Base-by-base conservation (phyloP, 345 rosid species). In the Mallotus nudiflorus region DNA sequence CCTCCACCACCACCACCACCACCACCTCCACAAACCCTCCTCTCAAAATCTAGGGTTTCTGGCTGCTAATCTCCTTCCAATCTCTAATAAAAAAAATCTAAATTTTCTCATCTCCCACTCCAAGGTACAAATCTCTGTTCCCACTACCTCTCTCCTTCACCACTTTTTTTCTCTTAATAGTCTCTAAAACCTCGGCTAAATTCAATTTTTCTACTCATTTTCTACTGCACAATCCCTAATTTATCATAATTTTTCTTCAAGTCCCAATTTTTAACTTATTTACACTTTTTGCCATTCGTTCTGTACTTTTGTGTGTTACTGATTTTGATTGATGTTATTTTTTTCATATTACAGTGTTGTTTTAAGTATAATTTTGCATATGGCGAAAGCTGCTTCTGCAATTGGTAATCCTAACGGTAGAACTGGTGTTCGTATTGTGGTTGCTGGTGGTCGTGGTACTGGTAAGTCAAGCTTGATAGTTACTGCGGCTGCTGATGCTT, bases 401-500 rank as follows among this genome's bases (percentile, higher is more conserved):
- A 60, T 64, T 13, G 75, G 71, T 45, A 76, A 75, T 22, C 85
- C 91, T 0, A 91, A 84, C 12, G 87, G 87, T 19, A 86, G 80
- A 63, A 79, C 76, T 12, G 83, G 87, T 24, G 95, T 96, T 8
- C 86, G 96, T 46, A 89, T 92, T 45, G 95, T 91, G 69, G 99
- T 96, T 14, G 90, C 87, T 0, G 99, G 99, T 46, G 99, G 89
- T 63, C 87, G 85, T 25, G 95, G 97, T 40, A 92, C 96, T 0
- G 98, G 99, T 29, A 96, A 96, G 76, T 92, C 99, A 15, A 96
- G 96, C 82, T 83, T 96, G 85, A 92, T 96, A 76, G 85, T 87
- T 2, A 89, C 95, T 33, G 97, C 97, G 10, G 90, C 96, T 3
- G 75, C 91, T 1, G 97, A 92, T 20, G 61, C 74, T 35, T 91